Percentiles rank a stretch among this genome's conserved stretches.
Conservation (phyloP, 176 grass and related monocot species). For the Rhipidocladum racemiflorum region DNA sequence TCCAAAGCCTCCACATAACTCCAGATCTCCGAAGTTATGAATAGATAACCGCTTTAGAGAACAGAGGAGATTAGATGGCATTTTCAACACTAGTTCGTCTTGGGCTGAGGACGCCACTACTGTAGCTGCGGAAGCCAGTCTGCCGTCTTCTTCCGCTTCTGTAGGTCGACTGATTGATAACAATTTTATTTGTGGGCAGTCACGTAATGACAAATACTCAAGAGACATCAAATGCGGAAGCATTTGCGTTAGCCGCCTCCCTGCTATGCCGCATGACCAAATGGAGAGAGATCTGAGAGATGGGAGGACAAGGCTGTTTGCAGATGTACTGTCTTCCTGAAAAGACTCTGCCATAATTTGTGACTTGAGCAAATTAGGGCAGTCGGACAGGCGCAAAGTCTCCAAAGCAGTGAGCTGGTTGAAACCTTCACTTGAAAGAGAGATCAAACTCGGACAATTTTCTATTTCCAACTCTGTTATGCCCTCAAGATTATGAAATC, state of each 20-base stretch:
- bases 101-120: neutral
- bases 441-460: neutral
- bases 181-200: neutral
- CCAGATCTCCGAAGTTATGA: neutral
- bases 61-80: neutral
- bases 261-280: neutral
- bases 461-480: neutral
- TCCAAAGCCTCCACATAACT: neutral
- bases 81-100: neutral
- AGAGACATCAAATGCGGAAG: neutral
- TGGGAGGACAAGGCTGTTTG: neutral
- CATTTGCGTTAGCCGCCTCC: neutral
- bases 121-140: neutral
- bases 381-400: neutral
- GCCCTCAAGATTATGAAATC: too few relatives aligned
- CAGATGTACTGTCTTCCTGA: neutral
- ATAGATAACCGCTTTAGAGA: neutral
- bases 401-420: neutral
- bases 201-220: neutral
- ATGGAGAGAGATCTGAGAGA: neutral
- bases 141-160: neutral
- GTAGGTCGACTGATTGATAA: neutral
- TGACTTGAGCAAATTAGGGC: constrained; percentile 1
- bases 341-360: neutral
- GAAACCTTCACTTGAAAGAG: constrained; percentile 2